Percentiles rank a stretch among this genome's conserved stretches.
These are phyloP conservation scores for Boletus rubropictus DNA, from an alignment of 768 basidiomycete species.

Conservation along the genomic window DNA sequence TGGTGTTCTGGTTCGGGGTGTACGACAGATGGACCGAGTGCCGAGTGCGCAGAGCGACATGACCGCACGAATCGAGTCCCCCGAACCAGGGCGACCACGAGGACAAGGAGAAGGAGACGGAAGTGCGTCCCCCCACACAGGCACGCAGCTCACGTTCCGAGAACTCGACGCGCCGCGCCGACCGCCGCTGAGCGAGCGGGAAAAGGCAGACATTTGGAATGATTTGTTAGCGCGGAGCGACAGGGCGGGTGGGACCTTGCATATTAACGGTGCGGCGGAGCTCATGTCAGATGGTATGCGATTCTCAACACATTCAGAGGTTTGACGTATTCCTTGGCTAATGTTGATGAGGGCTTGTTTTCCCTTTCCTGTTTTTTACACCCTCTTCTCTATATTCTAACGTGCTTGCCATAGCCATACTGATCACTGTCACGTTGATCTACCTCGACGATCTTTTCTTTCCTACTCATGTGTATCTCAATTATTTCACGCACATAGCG, in stretches of 20 bases:
- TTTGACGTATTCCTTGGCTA: background rate
- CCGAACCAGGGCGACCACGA: slow-evolving; percentile 2
- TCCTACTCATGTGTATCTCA: too few relatives aligned
- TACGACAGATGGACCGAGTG: slow-evolving; percentile 19
- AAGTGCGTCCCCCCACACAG: slow-evolving; percentile 10
- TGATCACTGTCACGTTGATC: too few relatives aligned
- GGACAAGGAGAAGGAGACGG: background rate
- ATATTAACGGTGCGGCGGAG: slow-evolving; percentile 35
- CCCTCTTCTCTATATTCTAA: background rate
- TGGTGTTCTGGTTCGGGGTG: background rate
- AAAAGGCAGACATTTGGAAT: slow-evolving; percentile 70
- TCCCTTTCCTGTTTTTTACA: background rate
- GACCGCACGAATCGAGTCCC: slow-evolving; percentile 18
- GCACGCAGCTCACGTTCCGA: slow-evolving; percentile 43
- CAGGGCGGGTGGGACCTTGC: slow-evolving; percentile 68
- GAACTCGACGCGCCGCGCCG: slow-evolving; percentile 36
- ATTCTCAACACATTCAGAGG: slow-evolving; percentile 31
- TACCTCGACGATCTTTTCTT: too few relatives aligned
- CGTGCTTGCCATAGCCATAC: too few relatives aligned
- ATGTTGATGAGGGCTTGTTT: background rate
- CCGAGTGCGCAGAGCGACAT: slow-evolving; percentile 29
- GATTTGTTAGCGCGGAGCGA: slow-evolving; percentile 61
- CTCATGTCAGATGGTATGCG: slow-evolving; percentile 42
- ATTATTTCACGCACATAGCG: too few relatives aligned
- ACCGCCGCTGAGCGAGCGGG: slow-evolving; percentile 51